Evolutionary conservation across 2,329 filamentous ascomycete species (phyloP).

Genomic region (Diaporthe ilicicola): DNA sequence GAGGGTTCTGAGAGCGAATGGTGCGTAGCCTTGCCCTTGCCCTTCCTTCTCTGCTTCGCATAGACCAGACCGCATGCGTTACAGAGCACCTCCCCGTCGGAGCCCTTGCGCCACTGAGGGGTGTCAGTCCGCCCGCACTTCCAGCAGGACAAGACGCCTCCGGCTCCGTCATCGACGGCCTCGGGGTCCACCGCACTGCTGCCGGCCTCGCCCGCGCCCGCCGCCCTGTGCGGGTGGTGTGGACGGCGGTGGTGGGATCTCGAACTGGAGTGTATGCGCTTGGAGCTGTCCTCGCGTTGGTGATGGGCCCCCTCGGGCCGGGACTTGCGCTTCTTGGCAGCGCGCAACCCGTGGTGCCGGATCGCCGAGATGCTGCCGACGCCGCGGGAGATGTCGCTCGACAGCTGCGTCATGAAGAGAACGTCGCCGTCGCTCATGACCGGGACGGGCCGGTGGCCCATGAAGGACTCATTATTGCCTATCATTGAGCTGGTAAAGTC

Average conservation of each 20-base stretch:
- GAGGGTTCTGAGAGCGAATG: background rate
- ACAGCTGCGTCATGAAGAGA: conserved; percentile 35
- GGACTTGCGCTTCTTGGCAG: conserved; percentile 28
- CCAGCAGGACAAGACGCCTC: conserved; percentile 7
- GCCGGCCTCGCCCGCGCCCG: background rate
- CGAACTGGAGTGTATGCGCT: conserved; percentile 7
- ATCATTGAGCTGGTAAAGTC: conserved; percentile 32
- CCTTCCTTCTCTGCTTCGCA: conserved; percentile 28
- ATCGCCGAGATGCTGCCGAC: conserved; percentile 32
- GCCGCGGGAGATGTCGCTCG: conserved; percentile 33
- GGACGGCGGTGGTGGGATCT: background rate
- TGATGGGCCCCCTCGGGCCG: background rate
- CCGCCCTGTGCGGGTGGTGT: background rate
- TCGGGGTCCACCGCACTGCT: background rate
- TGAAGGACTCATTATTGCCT: conserved; percentile 25
- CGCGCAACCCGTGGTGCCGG: conserved; percentile 31
- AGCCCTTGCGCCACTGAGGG: conserved; percentile 34
- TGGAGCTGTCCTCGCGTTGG: background rate
- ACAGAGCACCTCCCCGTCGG: conserved; percentile 32
- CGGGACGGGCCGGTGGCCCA: conserved; percentile 28
- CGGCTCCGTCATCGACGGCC: background rate
- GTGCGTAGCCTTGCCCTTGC: conserved; percentile 10
- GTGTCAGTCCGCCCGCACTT: conserved; percentile 33
- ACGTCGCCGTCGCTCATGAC: conserved; percentile 35
- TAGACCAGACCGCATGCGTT: conserved; percentile 34